Conservation (phyloP, 1,139 yeast genomes). For the Pichia sp. region DNA sequence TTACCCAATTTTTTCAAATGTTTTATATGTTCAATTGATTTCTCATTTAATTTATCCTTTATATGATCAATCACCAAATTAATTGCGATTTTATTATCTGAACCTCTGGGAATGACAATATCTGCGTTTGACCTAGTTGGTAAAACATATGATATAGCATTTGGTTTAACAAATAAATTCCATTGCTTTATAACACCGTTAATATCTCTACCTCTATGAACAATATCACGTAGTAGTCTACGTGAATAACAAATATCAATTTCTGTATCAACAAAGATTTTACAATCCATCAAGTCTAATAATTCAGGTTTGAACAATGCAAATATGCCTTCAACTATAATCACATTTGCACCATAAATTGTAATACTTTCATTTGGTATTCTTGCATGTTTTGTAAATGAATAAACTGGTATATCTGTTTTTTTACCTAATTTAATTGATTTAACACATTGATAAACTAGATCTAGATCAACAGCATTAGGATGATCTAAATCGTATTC, state of each 20-base stretch:
- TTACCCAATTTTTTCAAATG: slow-evolving; percentile 52
- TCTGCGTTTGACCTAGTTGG: slow-evolving; percentile 83
- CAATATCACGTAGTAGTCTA: slow-evolving; percentile 77
- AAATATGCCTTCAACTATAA: slow-evolving; percentile 85
- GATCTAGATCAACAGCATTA: slow-evolving; percentile 69
- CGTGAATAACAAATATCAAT: slow-evolving; percentile 87
- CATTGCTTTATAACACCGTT: slow-evolving; percentile 81
- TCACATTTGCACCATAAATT: slow-evolving; percentile 92
- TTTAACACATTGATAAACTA: slow-evolving; percentile 55
- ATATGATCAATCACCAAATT: slow-evolving; percentile 74
- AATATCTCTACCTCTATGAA: slow-evolving; percentile 78
- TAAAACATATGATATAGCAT: slow-evolving; percentile 66
- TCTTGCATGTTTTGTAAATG: slow-evolving; percentile 69
- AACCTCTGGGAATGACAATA: slow-evolving; percentile 80
- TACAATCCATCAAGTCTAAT: slow-evolving; percentile 72
- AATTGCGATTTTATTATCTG: slow-evolving; percentile 76
- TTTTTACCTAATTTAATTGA: slow-evolving; percentile 52
- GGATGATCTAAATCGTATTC: slow-evolving; percentile 88
- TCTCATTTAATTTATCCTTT: slow-evolving; percentile 58
- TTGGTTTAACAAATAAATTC: slow-evolving; percentile 88
- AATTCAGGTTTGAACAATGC: slow-evolving; percentile 70
- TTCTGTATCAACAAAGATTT: slow-evolving; percentile 89
- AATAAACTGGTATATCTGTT: slow-evolving; percentile 79
- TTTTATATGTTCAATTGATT: slow-evolving; percentile 60
- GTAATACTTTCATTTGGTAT: slow-evolving; percentile 56